Conservation (phyloP, 1,284 basidiomycete genomes). For the Polyporus tsugae region DNA sequence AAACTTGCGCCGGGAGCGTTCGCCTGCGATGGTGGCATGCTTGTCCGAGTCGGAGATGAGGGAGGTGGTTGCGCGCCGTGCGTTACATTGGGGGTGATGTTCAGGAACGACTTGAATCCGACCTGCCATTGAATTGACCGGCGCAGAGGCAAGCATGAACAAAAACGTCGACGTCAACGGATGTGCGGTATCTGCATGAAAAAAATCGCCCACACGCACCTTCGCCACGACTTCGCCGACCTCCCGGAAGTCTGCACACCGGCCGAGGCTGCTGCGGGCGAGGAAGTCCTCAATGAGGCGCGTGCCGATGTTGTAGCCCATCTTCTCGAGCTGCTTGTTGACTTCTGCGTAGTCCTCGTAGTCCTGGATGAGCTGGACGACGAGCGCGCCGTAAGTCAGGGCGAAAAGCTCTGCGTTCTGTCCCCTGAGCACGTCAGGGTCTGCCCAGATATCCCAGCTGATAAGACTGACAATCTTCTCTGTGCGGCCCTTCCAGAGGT, state of each 20-base stretch:
- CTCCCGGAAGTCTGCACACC: constrained; percentile 92
- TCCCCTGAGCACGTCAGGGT: constrained; percentile 36
- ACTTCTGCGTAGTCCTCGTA: constrained; percentile 97
- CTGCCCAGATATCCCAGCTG: constrained; percentile 6
- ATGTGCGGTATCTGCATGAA: neutral
- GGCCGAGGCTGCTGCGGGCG: constrained; percentile 85
- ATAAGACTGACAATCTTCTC: constrained; percentile 84
- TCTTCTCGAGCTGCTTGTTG: constrained; percentile 86
- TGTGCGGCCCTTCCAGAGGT: constrained; percentile 89
- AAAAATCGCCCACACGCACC: constrained; percentile 50
- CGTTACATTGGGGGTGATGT: constrained; percentile 87
- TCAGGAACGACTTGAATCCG: constrained; percentile 98
- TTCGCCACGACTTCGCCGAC: constrained; percentile 94
- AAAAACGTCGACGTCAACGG: neutral
- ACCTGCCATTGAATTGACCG: constrained; percentile 60
- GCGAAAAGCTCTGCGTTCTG: constrained; percentile 98
- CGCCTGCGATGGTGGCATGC: constrained; percentile 45
- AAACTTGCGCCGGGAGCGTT: constrained; percentile 66
- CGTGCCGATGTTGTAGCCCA: constrained; percentile 99
- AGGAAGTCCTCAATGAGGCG: constrained; percentile 98
- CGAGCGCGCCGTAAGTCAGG: constrained; percentile 96
- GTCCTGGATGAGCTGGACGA: constrained; percentile 98
- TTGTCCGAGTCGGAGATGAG: constrained; percentile 54
- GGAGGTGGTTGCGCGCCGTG: constrained; percentile 64
- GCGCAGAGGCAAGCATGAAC: constrained; percentile 1